Evolutionary conservation across 768 basidiomycete species (phyloP).

Genomic region (Rhizopogon sp.): DNA sequence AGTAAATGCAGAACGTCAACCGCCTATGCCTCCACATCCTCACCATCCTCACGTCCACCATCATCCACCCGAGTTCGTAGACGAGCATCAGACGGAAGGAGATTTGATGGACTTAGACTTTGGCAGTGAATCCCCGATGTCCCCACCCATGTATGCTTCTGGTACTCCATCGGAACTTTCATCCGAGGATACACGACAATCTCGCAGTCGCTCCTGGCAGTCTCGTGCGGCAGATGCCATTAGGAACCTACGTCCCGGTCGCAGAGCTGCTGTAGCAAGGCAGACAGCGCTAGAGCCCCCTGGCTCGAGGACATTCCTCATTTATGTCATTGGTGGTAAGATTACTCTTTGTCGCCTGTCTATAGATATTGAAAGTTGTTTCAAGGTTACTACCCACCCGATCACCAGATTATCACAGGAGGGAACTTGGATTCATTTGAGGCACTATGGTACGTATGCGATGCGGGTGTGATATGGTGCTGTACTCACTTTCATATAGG

Average conservation of each 20-base stretch:
- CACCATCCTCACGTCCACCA: slow-evolving; percentile 5
- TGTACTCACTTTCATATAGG: slow-evolving; percentile 29
- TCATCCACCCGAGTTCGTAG: slow-evolving; percentile 11
- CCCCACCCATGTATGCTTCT: slow-evolving; percentile 14
- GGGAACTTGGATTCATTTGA: slow-evolving; percentile 76
- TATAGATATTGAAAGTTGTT: slow-evolving; percentile 4
- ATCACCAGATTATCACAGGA: slow-evolving; percentile 85
- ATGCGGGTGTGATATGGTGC: background rate
- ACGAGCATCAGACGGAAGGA: slow-evolving; percentile 13
- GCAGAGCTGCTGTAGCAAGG: slow-evolving; percentile 16
- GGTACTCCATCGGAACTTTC: slow-evolving; percentile 10
- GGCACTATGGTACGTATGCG: slow-evolving; percentile 57
- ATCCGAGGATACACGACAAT: slow-evolving; percentile 10
- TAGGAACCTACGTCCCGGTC: slow-evolving; percentile 45
- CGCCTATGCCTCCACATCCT: slow-evolving; percentile 15
- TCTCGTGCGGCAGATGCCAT: slow-evolving; percentile 60
- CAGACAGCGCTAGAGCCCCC: slow-evolving; percentile 16
- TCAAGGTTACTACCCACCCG: slow-evolving; percentile 86
- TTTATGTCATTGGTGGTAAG: slow-evolving; percentile 84
- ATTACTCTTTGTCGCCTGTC: slow-evolving; percentile 2
- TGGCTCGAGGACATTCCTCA: slow-evolving; percentile 73
- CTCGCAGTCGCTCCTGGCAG: slow-evolving; percentile 46
- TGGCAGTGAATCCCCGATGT: slow-evolving; percentile 4
- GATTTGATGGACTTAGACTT: slow-evolving; percentile 23
- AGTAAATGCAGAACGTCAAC: slow-evolving; percentile 46